Conservation (phyloP, 768 basidiomycete species). For the Naematelia encephala region DNA sequence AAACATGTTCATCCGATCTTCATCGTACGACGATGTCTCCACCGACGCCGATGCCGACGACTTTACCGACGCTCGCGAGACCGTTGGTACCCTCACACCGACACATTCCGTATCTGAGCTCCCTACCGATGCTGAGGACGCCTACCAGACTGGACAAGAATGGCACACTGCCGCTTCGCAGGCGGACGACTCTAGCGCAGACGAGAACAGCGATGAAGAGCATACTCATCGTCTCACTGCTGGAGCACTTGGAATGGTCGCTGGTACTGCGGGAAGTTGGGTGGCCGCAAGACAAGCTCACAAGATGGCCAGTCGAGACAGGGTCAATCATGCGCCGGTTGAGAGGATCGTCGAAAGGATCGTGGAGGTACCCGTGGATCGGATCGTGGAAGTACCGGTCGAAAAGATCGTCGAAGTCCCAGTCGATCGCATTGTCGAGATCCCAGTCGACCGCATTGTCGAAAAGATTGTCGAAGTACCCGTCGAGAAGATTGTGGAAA, state of each 20-base stretch:
- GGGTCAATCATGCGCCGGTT: slow-evolving; percentile 8
- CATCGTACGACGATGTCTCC: slow-evolving; percentile 20
- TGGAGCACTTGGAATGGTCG: background rate
- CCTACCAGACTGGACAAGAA: slow-evolving; percentile 43
- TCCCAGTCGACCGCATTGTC: slow-evolving; percentile 31
- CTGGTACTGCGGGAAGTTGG: slow-evolving; percentile 20
- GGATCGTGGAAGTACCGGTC: slow-evolving; percentile 34
- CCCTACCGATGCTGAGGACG: slow-evolving; percentile 55
- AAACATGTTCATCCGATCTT: slow-evolving; percentile 21
- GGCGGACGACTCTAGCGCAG: slow-evolving; percentile 46
- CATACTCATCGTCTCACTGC: slow-evolving; percentile 18
- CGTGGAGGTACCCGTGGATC: slow-evolving; percentile 31
- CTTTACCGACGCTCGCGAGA: slow-evolving; percentile 65
- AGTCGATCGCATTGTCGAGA: slow-evolving; percentile 37
- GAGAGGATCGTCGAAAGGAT: slow-evolving; percentile 22
- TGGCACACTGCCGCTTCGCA: slow-evolving; percentile 36
- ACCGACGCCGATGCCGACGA: slow-evolving; percentile 43
- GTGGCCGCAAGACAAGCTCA: slow-evolving; percentile 25
- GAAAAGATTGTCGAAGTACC: slow-evolving; percentile 39
- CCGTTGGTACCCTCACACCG: slow-evolving; percentile 61
- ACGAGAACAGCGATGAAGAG: slow-evolving; percentile 40
- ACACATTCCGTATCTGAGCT: slow-evolving; percentile 64
- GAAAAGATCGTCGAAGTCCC: slow-evolving; percentile 28
- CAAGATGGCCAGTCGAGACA: slow-evolving; percentile 24
- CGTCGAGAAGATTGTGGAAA: slow-evolving; percentile 27